Percentiles rank a stretch among this genome's conserved stretches.
These are phyloP conservation scores for Penicillium hordei DNA, from an alignment of 2,329 filamentous ascomycete genomes.

Conservation along the genomic window DNA sequence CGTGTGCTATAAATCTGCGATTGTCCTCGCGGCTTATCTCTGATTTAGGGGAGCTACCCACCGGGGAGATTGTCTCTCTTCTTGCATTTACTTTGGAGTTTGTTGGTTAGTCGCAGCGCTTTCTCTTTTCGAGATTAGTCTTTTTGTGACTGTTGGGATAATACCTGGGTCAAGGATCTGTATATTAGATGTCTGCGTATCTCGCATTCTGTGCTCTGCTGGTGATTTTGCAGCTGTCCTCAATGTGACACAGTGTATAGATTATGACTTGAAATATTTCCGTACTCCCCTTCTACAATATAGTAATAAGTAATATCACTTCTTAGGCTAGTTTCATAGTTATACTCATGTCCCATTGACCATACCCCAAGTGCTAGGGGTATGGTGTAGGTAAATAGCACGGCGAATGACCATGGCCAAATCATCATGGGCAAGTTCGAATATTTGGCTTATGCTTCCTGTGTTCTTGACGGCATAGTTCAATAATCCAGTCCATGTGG, in stretches of 20 bases:
- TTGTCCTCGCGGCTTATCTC: constrained; percentile 4
- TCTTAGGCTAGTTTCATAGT: neutral
- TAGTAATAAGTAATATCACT: neutral
- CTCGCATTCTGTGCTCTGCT: constrained; percentile 21
- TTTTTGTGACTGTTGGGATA: constrained; percentile 35
- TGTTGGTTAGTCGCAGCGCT: constrained; percentile 35
- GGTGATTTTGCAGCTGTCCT: constrained; percentile 16
- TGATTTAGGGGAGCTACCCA: constrained; percentile 12
- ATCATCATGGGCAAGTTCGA: neutral
- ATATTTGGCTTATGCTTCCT: neutral
- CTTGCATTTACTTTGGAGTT: constrained; percentile 43
- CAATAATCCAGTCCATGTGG: neutral
- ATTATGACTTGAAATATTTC: constrained; percentile 25
- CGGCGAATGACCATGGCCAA: neutral
- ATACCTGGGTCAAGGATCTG: constrained; percentile 34
- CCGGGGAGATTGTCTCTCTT: constrained; percentile 19
- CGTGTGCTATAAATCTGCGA: constrained; percentile 53
- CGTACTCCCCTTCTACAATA: neutral
- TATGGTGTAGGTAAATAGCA: neutral
- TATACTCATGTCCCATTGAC: too few species aligned
- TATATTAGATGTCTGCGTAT: constrained; percentile 40
- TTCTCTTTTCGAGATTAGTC: constrained; percentile 32
- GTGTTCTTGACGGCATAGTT: neutral
- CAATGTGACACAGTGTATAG: constrained; percentile 25
- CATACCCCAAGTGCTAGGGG: neutral